Base-by-base conservation (phyloP, 2,329 filamentous ascomycete species). In the Paraconiothyrium sp. region DNA sequence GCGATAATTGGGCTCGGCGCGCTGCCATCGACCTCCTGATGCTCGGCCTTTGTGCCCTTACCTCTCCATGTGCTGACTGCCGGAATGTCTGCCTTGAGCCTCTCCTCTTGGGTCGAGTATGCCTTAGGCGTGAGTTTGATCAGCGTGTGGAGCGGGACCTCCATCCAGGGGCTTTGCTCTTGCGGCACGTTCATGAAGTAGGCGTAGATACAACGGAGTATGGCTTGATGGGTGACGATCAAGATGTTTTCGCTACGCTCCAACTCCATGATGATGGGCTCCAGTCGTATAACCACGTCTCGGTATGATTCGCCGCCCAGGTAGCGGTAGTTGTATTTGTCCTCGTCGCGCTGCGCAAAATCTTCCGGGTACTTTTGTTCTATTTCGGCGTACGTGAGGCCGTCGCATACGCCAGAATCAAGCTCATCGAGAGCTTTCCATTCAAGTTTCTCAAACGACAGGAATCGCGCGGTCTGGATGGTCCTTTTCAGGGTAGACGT, bases 301-400 rank as follows among this genome's bases (percentile, higher is more conserved):
- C 94, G 92, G 79, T 99, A 92, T 63, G 92, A 96, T 82, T 99
- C 95, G 57, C 95, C 95, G 65, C 95, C 95, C 5, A 95, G 90
- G 81, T 99, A 99, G 60, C 95, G 93, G 82, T 99, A 99, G 83
- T 99, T 98, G 87, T 98, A 98, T 81, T 99, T 99, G 84, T 99
- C 95, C 69, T 97, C 93, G 79, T 99, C 95, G 65, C 95, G 92
- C 37, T 94, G 93, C 54, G 89, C 89, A 81, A 99, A 99, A 81
- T 99, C 95, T 69, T 97, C 94, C 0, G 95, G 95, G 76, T 92
- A 98, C 58, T 87, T 83, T 72, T 96, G 88, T 73, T 95, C 93
- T 76, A 99, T 98, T 76, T 99, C 91, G 73, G 93, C 92, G 78
- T 97, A 97, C 1, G 95, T 99, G 78, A 98, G 88, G 58, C 94